Percentiles rank a stretch among this genome's conserved stretches.
Evolutionary conservation across 345 rosid genomes (phyloP).

Genomic region (Erucastrum elatum): DNA sequence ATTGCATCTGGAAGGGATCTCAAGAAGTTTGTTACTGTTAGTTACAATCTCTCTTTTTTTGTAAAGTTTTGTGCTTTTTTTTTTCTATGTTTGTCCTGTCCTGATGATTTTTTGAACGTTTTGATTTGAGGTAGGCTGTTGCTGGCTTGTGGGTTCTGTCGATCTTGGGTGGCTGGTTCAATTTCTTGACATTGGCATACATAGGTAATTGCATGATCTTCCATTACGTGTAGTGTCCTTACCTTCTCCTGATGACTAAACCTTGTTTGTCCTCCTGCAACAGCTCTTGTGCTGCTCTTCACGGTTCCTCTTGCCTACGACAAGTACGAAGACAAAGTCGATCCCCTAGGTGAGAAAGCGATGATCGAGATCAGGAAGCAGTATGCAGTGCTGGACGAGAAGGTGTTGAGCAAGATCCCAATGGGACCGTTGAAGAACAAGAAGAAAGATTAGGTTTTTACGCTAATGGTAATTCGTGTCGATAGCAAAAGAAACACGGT

Average conservation of each 20-base stretch:
- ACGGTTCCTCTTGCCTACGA: constrained; percentile 78
- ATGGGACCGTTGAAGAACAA: constrained; percentile 63
- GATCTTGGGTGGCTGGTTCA: constrained; percentile 64
- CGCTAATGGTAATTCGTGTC: not conserved
- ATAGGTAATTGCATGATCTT: constrained; percentile 46
- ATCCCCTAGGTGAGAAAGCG: constrained; percentile 81
- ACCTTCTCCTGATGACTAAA: not conserved
- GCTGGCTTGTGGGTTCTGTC: constrained; percentile 75
- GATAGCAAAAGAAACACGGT: not conserved
- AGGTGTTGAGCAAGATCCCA: constrained; percentile 76
- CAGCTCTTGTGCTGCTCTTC: constrained; percentile 67
- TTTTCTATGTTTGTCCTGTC: not conserved
- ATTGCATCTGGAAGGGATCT: constrained; percentile 92
- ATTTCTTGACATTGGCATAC: constrained; percentile 74
- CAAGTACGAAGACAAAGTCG: constrained; percentile 83
- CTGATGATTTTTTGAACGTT: not conserved
- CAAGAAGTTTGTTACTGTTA: constrained; percentile 84
- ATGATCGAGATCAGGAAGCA: constrained; percentile 74
- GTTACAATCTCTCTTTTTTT: constrained; percentile 22
- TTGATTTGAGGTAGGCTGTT: constrained; percentile 53
- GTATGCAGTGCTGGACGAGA: constrained; percentile 68
- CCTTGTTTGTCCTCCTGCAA: not conserved
- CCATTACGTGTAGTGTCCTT: not conserved
- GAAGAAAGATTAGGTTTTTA: constrained; percentile 53
- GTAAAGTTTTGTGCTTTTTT: not conserved